Conservation (phyloP, 371 early-diverging fungal genomes). For the Mortierella sp. region DNA sequence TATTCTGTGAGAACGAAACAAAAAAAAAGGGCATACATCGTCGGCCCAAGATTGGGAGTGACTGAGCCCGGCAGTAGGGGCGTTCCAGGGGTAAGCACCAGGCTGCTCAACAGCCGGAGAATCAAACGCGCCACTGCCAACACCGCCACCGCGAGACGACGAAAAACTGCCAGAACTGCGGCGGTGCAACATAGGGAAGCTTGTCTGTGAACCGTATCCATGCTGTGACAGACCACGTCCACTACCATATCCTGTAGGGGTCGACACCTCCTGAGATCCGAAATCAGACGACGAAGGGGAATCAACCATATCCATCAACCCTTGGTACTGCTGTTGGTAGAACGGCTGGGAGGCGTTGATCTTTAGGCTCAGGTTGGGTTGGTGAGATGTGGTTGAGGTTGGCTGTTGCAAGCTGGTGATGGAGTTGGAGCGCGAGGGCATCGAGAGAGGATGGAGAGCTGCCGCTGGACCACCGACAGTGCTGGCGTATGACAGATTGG, state of each 20-base stretch:
- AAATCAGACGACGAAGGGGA: conserved; percentile 35
- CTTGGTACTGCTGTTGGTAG: conserved; percentile 42
- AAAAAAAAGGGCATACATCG: conserved; percentile 20
- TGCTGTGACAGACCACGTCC: conserved; percentile 27
- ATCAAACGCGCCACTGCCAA: conserved; percentile 22
- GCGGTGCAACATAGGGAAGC: conserved; percentile 30
- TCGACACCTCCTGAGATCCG: not conserved
- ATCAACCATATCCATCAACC: conserved; percentile 41
- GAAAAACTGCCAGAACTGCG: conserved; percentile 43
- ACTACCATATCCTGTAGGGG: conserved; percentile 4
- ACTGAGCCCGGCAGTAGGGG: conserved; percentile 6
- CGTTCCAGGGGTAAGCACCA: conserved; percentile 44
- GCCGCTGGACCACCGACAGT: conserved; percentile 9
- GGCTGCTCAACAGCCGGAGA: conserved; percentile 51
- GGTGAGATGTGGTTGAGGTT: not conserved
- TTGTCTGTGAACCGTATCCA: conserved; percentile 19
- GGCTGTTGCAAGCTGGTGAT: conserved; percentile 35
- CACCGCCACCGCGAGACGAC: conserved; percentile 18
- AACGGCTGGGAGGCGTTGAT: conserved; percentile 28
- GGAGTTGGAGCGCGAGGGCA: conserved; percentile 42
- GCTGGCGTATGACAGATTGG: conserved; percentile 19
- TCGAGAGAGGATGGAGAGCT: conserved; percentile 16
- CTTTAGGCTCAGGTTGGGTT: conserved; percentile 20
- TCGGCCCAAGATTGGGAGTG: conserved; percentile 54
- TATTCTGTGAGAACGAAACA: not conserved